These are phyloP conservation scores for Gastrolobium bilobum DNA, from an alignment of 306 rosid genomes.

Conservation along the genomic window DNA sequence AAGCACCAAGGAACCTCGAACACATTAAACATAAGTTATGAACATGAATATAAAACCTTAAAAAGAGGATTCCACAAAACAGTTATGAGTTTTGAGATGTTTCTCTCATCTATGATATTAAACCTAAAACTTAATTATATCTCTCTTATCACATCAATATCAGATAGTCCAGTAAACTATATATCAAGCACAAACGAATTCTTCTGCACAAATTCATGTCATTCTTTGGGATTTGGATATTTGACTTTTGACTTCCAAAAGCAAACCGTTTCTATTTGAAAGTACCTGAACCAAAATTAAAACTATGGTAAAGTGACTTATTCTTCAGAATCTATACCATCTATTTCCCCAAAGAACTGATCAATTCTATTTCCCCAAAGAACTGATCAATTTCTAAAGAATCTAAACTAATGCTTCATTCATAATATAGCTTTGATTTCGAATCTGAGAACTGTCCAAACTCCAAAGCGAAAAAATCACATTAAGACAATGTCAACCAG, in stretches of 20 bases:
- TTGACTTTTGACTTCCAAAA: neutral
- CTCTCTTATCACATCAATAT: neutral
- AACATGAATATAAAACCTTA: neutral
- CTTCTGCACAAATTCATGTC: neutral
- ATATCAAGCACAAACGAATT: neutral
- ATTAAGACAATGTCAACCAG: conserved; percentile 1
- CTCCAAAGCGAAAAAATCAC: neutral
- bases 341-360: neutral
- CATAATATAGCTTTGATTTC: neutral
- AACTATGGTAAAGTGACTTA: conserved; percentile 19
- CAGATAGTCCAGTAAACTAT: neutral
- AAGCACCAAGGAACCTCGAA: neutral
- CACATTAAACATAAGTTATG: neutral
- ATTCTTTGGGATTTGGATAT: neutral
- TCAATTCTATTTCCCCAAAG: neutral
- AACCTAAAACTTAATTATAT: neutral
- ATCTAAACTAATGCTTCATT: neutral
- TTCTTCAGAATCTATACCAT: neutral
- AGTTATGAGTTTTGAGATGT: neutral
- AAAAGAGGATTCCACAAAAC: neutral
- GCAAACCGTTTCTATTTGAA: neutral
- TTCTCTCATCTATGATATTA: neutral
- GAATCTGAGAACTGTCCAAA: conserved; percentile 15
- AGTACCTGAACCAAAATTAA: conserved; percentile 12
- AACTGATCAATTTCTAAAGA: neutral